A percentile compares a stretch with the other conserved stretches of the same genome.
phyloP scores from a whole-genome alignment of 495 filamentous ascomycete species.

The Trichocladium antarcticum region DNA sequence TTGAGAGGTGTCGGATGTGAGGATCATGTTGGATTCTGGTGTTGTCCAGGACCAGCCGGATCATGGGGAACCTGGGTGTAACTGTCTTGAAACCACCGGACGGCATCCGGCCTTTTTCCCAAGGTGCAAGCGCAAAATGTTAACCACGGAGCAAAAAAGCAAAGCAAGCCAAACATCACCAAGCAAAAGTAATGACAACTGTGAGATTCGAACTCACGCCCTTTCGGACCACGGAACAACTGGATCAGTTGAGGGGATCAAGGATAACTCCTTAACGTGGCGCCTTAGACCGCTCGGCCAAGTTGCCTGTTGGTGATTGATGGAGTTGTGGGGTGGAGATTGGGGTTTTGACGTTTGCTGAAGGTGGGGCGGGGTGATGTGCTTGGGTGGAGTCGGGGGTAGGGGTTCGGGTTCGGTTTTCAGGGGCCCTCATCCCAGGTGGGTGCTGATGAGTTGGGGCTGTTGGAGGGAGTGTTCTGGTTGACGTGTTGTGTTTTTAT shows the following conservation, averaged over 20 bases:
- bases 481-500: no score
- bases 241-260: slow-evolving; percentile 2
- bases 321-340: slow-evolving; percentile 3
- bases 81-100: no score
- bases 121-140: no score
- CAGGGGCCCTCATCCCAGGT: neutral
- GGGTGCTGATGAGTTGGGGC: neutral
- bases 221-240: slow-evolving; percentile 16
- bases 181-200: slow-evolving; percentile 11
- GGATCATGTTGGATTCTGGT: no score
- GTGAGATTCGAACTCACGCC: slow-evolving; percentile 20
- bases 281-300: slow-evolving; percentile 45
- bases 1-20: no score
- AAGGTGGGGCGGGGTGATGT: neutral
- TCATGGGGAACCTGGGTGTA: no score
- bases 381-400: neutral
- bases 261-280: slow-evolving; percentile 35
- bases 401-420: neutral
- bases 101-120: no score
- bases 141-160: neutral
- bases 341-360: neutral
- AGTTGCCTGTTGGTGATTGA: slow-evolving; percentile 20
- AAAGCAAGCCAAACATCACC: neutral
- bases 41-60: no score
- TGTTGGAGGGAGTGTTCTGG: neutral